phyloP scores from a whole-genome alignment of 768 basidiomycete genomes.

The Lactarius akahatsu region DNA sequence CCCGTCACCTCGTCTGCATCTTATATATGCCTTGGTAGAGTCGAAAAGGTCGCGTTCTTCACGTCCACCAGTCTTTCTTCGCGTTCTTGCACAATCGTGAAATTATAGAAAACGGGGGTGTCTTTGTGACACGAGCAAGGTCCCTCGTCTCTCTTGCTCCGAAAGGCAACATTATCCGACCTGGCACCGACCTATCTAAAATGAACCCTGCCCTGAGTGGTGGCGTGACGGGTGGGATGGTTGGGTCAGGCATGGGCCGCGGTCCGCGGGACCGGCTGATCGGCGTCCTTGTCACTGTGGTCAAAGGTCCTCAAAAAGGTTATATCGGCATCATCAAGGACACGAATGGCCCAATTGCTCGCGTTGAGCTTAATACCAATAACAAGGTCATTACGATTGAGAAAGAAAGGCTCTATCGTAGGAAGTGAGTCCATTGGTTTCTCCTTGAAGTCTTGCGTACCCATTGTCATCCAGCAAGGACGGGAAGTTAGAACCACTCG shows the following conservation, averaged over 20 bases:
- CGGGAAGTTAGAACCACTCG: slow-evolving; percentile 56
- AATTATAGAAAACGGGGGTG: slow-evolving; percentile 84
- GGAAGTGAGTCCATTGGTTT: slow-evolving; percentile 52
- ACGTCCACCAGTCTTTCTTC: slow-evolving; percentile 91
- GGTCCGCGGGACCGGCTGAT: slow-evolving; percentile 83
- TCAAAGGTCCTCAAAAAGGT: slow-evolving; percentile 89
- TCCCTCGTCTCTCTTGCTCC: slow-evolving; percentile 83
- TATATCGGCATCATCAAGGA: slow-evolving; percentile 93
- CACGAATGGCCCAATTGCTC: slow-evolving; percentile 79
- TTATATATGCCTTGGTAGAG: slow-evolving; percentile 44
- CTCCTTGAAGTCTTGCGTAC: slow-evolving; percentile 3
- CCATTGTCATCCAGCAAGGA: slow-evolving; percentile 46
- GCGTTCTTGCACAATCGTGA: slow-evolving; percentile 95
- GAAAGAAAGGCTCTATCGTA: slow-evolving; percentile 70
- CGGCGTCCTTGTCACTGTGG: slow-evolving; percentile 72
- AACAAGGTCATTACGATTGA: slow-evolving; percentile 89
- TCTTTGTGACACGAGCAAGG: slow-evolving; percentile 89
- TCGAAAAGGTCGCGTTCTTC: slow-evolving; percentile 87
- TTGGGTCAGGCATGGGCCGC: slow-evolving; percentile 76
- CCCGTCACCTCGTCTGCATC: slow-evolving; percentile 2
- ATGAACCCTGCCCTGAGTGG: slow-evolving; percentile 81
- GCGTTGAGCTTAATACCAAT: slow-evolving; percentile 87
- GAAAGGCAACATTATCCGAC: slow-evolving; percentile 70
- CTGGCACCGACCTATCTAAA: slow-evolving; percentile 77
- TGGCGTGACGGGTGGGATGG: slow-evolving; percentile 68